Base-by-base conservation (phyloP, 495 filamentous ascomycete species). In the Tuber borchii region DNA sequence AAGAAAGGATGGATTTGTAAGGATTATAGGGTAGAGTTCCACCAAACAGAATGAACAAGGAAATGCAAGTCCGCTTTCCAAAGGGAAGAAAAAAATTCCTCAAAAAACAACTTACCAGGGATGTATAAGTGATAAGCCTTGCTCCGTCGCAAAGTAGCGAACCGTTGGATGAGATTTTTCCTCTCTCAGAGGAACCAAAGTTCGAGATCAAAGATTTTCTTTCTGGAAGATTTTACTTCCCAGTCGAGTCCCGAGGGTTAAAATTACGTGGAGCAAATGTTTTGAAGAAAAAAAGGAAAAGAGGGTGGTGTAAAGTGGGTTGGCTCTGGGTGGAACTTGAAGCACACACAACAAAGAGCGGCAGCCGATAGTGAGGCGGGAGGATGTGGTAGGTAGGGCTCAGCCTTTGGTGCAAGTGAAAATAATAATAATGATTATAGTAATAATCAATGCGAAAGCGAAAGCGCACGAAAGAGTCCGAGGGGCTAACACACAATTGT, bases 281-380 rank as follows among this genome's bases (percentile, higher is more conserved):
- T 65, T 34, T 61, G 51, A 7, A 2, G 3, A 2, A 16, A 20
- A 5, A 4, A 16, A 65, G 26, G 16, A 31, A 31, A 16, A 65
- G 26, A 65, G 56, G 56, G 56, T 65, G 56, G 56, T 65, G 26
- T 4, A 65, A 14, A 65, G 14, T 34, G 56, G 56, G 56, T 65
- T 65, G 56, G 56, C 14, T 34, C 26, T 65, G 26, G 26, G 14
- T 65, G 31, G 56, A 65, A 65, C 56, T 65, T 6, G 56, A 31
- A 65, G 56, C 71, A 70, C 77, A 73, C 76, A 79, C 51, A 75
- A 72, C 76, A 79, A 79, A 77, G 78, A 79, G 72, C 65, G 78
- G 74, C 40, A 71, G 71, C n/a, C 69, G 73, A 70, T 71, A 65
- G 72, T 69, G 70, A 72, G 73, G 73, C 76, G 51, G 73, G 51